These are phyloP conservation scores for Coelastrella sp. DNA, from an alignment of 139 green algal species.

Conservation along the genomic window DNA sequence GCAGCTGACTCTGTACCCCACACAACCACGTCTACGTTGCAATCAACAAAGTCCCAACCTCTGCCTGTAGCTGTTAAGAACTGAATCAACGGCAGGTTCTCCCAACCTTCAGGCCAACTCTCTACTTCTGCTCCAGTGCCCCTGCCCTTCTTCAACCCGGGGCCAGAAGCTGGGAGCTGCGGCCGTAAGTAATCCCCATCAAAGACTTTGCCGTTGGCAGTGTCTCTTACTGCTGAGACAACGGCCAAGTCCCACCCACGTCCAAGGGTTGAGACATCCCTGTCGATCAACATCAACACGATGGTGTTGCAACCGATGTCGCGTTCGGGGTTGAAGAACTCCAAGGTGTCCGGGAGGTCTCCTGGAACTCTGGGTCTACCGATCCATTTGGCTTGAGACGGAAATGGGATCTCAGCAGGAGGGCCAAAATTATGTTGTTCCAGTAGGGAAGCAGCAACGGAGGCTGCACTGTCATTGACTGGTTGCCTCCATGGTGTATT, in stretches of 20 bases:
- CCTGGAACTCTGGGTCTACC: not conserved
- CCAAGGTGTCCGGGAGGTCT: not conserved
- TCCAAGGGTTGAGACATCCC: not conserved
- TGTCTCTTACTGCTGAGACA: not conserved
- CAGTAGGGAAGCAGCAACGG: too few relatives aligned
- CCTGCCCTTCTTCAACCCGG: not conserved
- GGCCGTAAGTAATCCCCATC: not conserved
- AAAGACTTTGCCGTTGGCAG: not conserved
- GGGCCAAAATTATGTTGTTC: too few relatives aligned
- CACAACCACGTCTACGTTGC: not conserved
- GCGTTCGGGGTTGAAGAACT: not conserved
- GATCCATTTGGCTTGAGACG: too few relatives aligned
- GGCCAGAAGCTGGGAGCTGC: not conserved
- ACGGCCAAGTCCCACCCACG: not conserved
- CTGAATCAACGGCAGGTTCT: not conserved
- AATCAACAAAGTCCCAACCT: not conserved
- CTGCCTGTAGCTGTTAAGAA: not conserved
- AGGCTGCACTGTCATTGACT: too few relatives aligned
- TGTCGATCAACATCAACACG: not conserved
- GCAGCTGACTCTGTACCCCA: not conserved
- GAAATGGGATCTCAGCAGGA: too few relatives aligned
- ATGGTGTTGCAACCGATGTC: not conserved
- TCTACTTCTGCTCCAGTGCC: not conserved
- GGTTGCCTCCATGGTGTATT: too few relatives aligned
- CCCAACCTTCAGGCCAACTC: not conserved